A percentile compares a stretch with the other conserved stretches of the same genome.
Conservation (phyloP, 2,329 filamentous ascomycete species). For the Arthroderma sp. region DNA sequence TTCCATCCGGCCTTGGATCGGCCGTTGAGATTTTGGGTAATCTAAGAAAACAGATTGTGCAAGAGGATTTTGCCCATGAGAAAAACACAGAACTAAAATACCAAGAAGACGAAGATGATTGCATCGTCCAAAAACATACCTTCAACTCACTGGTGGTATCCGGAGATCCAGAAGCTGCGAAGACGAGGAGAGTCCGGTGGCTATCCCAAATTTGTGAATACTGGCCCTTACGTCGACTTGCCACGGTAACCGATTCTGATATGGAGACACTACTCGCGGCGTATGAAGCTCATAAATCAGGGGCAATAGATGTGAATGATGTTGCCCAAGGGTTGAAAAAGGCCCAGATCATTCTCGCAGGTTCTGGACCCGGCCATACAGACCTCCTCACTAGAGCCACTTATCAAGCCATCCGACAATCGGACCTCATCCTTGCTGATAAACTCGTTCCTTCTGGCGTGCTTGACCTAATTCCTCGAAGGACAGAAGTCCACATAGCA, state of each 20-base stretch:
- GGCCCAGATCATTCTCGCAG: conserved; percentile 74
- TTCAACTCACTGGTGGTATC: conserved; percentile 70
- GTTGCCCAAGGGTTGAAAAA: conserved; percentile 18
- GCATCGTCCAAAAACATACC: conserved; percentile 50
- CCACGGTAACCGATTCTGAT: conserved; percentile 65
- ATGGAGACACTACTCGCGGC: conserved; percentile 62
- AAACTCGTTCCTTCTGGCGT: conserved; percentile 59
- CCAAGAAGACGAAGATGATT: conserved; percentile 37
- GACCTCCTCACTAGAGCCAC: conserved; percentile 65
- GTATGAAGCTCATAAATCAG: conserved; percentile 35
- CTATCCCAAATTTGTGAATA: conserved; percentile 95
- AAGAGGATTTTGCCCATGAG: conserved; percentile 51
- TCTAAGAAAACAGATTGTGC: conserved; percentile 56
- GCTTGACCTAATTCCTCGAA: conserved; percentile 75
- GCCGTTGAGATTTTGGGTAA: conserved; percentile 68
- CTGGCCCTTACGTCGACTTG: conserved; percentile 78
- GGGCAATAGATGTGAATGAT: conserved; percentile 4
- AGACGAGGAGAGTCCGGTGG: conserved; percentile 80
- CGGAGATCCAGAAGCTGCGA: conserved; percentile 59
- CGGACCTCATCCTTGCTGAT: conserved; percentile 39
- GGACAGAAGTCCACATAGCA: conserved; percentile 80
- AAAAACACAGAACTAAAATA: conserved; percentile 29
- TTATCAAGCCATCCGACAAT: conserved; percentile 34
- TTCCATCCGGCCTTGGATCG: conserved; percentile 61
- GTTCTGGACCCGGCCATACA: conserved; percentile 83